Evolutionary conservation across 345 rosid species (phyloP).

Genomic region (Turritis glabra): DNA sequence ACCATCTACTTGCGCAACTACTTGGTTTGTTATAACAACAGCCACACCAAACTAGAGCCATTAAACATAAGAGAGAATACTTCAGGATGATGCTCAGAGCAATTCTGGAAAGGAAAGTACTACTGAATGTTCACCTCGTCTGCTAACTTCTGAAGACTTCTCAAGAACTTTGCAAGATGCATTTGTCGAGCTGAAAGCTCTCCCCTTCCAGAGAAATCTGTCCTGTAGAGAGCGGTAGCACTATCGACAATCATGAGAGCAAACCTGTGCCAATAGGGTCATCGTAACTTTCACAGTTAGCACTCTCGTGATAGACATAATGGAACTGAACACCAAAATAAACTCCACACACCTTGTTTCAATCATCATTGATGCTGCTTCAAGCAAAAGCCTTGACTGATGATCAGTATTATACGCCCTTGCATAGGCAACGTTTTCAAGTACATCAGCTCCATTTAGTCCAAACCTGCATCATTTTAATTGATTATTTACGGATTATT

Average conservation of each 20-base stretch:
- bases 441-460: constrained; percentile 88
- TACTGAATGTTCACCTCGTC: constrained; percentile 69
- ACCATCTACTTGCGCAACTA: constrained; percentile 99
- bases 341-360: constrained; percentile 67
- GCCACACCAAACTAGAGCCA: constrained; percentile 84
- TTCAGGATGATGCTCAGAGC: constrained; percentile 3
- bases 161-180: constrained; percentile 98
- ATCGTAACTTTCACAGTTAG: constrained; percentile 2
- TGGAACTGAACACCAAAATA: neutral
- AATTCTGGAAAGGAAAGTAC: constrained; percentile 19
- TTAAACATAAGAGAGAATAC: neutral
- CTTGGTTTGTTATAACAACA: constrained; percentile 92
- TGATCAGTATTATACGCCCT: constrained; percentile 99
- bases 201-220: constrained; percentile 94
- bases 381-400: constrained; percentile 94
- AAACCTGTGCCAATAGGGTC: constrained; percentile 52
- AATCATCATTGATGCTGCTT: constrained; percentile 99
- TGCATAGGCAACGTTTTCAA: constrained; percentile 97
- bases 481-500: constrained; percentile 1
- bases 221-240: constrained; percentile 92
- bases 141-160: constrained; percentile 93
- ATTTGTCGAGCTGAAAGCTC: constrained; percentile 95
- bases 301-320: constrained; percentile 3
- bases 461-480: constrained; percentile 62
- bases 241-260: constrained; percentile 97